A percentile compares a stretch with the other conserved stretches of the same genome.
Conservation (phyloP, 164 flowering plant species). For the Santalum album region DNA sequence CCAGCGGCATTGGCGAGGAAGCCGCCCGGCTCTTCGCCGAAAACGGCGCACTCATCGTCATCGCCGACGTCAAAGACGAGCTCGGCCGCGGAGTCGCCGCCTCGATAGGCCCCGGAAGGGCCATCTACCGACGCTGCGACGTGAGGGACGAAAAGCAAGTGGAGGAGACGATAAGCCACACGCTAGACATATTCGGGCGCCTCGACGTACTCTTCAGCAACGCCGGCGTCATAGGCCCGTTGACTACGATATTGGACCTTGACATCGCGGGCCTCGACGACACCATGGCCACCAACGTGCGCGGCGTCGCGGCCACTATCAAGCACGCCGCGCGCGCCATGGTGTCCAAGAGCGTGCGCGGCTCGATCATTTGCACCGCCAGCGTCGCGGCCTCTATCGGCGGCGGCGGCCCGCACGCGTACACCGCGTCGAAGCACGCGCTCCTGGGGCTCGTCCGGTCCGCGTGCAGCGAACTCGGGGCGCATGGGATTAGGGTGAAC, state of each 20-base stretch:
- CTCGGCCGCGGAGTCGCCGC: slow-evolving; percentile 34
- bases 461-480: slow-evolving; percentile 53
- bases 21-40: slow-evolving; percentile 44
- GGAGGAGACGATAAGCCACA: slow-evolving; percentile 28
- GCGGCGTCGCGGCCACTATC: slow-evolving; percentile 53
- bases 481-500: slow-evolving; percentile 60
- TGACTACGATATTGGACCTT: slow-evolving; percentile 37
- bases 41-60: slow-evolving; percentile 54
- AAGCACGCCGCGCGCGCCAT: slow-evolving; percentile 73
- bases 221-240: slow-evolving; percentile 50
- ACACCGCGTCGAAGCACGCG: slow-evolving; percentile 51
- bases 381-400: slow-evolving; percentile 55
- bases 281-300: slow-evolving; percentile 51
- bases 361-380: slow-evolving; percentile 63
- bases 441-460: slow-evolving; percentile 41
- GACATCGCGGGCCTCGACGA: slow-evolving; percentile 38
- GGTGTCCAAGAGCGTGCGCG: slow-evolving; percentile 41
- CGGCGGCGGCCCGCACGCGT: slow-evolving; percentile 43
- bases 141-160: slow-evolving; percentile 64
- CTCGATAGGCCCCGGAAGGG: slow-evolving; percentile 34
- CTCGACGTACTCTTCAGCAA: slow-evolving; percentile 64
- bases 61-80: slow-evolving; percentile 62
- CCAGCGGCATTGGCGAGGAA: slow-evolving; percentile 75
- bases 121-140: slow-evolving; percentile 44
- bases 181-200: slow-evolving; percentile 34